Evolutionary conservation across 352 stramenopile genomes (phyloP), one percentile per base, ranked within the genome.

Genomic region (Phytophthora tentaculata): DNA sequence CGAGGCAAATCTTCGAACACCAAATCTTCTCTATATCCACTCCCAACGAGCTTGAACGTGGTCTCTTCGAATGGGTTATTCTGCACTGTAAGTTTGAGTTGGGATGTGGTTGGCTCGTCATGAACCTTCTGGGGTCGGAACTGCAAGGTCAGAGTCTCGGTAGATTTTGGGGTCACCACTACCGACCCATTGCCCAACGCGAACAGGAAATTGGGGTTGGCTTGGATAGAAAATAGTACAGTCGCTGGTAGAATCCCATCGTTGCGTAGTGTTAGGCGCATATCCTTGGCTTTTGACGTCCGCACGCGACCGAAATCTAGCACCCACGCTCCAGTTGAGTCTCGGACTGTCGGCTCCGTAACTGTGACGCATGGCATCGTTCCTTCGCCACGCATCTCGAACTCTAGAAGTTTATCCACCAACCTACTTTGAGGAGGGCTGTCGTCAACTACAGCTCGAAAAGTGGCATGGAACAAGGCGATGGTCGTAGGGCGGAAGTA

Each of bases 401-500:
- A 98, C 37, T 95, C 69, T 0, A 98, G 76, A 35, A 84, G 61
- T 6, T 76, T 78, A 26, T 84, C 73, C 6, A 20, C 58, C 17
- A 39, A 7, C 14, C 20, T 77, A 0, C 60, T 69, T 61, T 83
- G 63, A 6, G 50, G 23, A 4, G 82, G 83, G 32, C 72, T 86
- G 57, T 98, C 93, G 3, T 92, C 85, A 10, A 98, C 94, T 26
- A 72, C 76, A 2, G 94, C 96, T 13, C 50, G 58, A 63, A 98
- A 98, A 0, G 71, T 60, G 6, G 86, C 90, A 5, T 81, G 71
- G 55, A 97, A 98, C 23, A 79, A 73, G 5, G 80, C 75, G 56
- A 98, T 98, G 17, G 90, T 89, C 0, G 69, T 87, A 16, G 95
- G 94, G 4, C 93, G 92, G 56, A 98, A 98, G 78, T 98, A 95